Percentiles rank a stretch among this genome's conserved stretches.
Evolutionary conservation across 805 yeast species (phyloP).

Genomic region (Wickerhamomyces canadensis): DNA sequence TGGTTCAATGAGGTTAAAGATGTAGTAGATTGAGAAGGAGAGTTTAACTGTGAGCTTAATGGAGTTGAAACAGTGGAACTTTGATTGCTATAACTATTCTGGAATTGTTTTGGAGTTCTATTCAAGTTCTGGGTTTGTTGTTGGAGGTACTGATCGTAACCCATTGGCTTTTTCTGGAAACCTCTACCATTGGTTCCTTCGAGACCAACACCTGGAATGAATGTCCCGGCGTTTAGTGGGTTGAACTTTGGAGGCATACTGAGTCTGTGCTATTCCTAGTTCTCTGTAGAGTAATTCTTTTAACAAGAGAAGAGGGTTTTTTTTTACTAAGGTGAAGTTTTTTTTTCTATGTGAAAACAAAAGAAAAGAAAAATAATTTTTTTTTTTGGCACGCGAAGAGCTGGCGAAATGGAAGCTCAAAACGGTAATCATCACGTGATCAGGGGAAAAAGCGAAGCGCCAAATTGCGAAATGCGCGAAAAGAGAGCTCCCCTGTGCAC

Average conservation of each 20-base stretch:
- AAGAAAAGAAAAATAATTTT: no score
- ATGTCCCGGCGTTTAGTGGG: slow-evolving; percentile 26
- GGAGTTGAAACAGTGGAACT: slow-evolving; percentile 21
- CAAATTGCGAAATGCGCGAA: no score
- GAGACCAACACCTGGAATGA: slow-evolving; percentile 24
- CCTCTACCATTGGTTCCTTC: slow-evolving; percentile 1
- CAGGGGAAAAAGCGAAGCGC: no score
- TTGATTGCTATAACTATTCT: slow-evolving; percentile 8
- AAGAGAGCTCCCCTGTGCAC: no score
- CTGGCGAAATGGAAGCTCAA: not conserved
- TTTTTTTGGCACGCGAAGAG: not conserved
- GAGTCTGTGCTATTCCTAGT: no score
- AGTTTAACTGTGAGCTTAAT: slow-evolving; percentile 18
- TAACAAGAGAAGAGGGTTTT: no score
- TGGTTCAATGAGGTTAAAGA: slow-evolving; percentile 69
- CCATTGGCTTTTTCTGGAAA: slow-evolving; percentile 19
- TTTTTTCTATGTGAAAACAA: not conserved
- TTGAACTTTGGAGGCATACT: slow-evolving; percentile 41
- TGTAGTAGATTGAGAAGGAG: slow-evolving; percentile 55
- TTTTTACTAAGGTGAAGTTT: no score
- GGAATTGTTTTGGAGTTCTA: slow-evolving; percentile 11
- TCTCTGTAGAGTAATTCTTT: no score
- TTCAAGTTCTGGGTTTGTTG: slow-evolving; percentile 10
- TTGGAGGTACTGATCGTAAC: slow-evolving; percentile 21
- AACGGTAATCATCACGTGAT: not conserved